A percentile compares a stretch with the other conserved stretches of the same genome.
phyloP scores from a whole-genome alignment of 768 basidiomycete species.

The Sarcodon sp. region DNA sequence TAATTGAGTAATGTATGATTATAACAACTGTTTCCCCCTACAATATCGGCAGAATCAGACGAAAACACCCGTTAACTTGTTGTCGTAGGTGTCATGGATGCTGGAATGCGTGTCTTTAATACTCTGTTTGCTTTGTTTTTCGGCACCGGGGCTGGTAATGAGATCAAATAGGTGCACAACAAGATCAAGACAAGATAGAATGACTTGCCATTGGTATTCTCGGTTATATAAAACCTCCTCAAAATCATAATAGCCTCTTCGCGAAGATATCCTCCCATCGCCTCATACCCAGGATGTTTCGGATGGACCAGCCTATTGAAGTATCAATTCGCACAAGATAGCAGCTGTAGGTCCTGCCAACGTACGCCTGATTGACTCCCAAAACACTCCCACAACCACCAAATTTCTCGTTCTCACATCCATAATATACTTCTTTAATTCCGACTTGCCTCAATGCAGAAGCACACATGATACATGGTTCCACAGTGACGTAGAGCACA shows the following conservation, averaged over 20 bases:
- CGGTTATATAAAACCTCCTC: slow-evolving; percentile 64
- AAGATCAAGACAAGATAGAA: slow-evolving; percentile 1
- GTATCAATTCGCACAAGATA: neutral
- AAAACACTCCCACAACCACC: slow-evolving; percentile 95
- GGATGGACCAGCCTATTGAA: slow-evolving; percentile 52
- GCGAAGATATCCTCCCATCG: slow-evolving; percentile 35
- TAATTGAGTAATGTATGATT: too few relatives aligned
- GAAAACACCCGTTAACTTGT: too few relatives aligned
- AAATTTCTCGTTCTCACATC: slow-evolving; percentile 91
- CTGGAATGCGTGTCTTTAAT: slow-evolving; percentile 68
- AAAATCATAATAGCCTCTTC: slow-evolving; percentile 53
- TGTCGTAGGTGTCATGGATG: neutral
- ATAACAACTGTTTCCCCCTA: too few relatives aligned
- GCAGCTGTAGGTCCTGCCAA: slow-evolving; percentile 2
- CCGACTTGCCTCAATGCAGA: slow-evolving; percentile 91
- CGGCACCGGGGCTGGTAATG: slow-evolving; percentile 68
- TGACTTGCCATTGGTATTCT: slow-evolving; percentile 78
- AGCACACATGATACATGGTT: slow-evolving; percentile 99
- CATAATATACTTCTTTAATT: slow-evolving; percentile 82
- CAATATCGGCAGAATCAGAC: too few relatives aligned
- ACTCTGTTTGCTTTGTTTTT: slow-evolving; percentile 76
- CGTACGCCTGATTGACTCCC: slow-evolving; percentile 68
- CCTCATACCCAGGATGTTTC: slow-evolving; percentile 59
- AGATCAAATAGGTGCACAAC: slow-evolving; percentile 5
- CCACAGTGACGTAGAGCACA: slow-evolving; percentile 93